Conservation (phyloP, 768 basidiomycete genomes). For the Trametes elegans region DNA sequence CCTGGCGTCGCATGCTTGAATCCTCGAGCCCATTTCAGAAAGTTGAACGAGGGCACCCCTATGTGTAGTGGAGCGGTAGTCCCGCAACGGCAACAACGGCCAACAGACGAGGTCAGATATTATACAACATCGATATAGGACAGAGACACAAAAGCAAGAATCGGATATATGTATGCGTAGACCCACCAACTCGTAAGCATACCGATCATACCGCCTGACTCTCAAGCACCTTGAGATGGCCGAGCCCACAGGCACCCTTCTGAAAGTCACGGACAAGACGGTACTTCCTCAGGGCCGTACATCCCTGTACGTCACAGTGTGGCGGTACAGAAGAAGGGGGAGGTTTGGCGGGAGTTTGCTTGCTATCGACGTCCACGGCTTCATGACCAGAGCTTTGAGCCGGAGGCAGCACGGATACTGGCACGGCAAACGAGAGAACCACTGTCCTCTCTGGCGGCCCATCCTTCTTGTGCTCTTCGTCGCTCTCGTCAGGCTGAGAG, state of each 20-base stretch:
- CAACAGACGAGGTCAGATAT: background rate
- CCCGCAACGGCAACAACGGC: too few species aligned
- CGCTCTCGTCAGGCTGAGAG: background rate
- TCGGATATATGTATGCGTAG: too few species aligned
- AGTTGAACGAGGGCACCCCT: too few species aligned
- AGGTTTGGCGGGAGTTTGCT: background rate
- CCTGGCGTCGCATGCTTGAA: too few species aligned
- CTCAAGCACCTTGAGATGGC: constrained; percentile 59
- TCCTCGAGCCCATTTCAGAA: too few species aligned
- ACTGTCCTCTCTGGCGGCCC: constrained; percentile 28
- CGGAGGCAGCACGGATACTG: constrained; percentile 32
- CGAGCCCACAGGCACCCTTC: constrained; percentile 65
- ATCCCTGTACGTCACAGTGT: constrained; percentile 58
- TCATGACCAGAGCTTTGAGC: background rate
- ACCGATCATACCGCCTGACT: constrained; percentile 27
- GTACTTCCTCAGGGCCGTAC: constrained; percentile 56
- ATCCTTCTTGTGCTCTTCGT: background rate
- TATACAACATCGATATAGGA: background rate
- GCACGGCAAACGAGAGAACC: constrained; percentile 55
- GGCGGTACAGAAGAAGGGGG: constrained; percentile 11
- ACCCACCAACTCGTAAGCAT: too few species aligned
- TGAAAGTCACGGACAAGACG: constrained; percentile 62
- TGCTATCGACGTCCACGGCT: constrained; percentile 21
- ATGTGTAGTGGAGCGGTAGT: too few species aligned
- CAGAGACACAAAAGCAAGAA: background rate